Base-by-base conservation (phyloP, 768 basidiomycete genomes). In the Tulasnella sp. region DNA sequence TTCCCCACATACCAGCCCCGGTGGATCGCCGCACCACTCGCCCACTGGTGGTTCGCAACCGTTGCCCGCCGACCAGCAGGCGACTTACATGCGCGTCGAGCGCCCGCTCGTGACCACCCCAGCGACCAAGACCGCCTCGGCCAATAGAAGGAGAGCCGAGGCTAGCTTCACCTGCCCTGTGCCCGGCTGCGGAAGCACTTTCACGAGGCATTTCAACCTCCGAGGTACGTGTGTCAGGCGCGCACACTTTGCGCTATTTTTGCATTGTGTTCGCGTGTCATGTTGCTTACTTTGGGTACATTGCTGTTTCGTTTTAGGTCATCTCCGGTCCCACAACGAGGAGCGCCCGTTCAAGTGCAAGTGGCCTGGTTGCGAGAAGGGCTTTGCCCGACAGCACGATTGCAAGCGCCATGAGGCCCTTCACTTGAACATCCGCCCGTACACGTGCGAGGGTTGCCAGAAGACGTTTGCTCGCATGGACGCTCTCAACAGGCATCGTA, bases 321-420 rank as follows among this genome's bases (percentile, higher is more conserved):
- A 98, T 84, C 88, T 98, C 82, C 93, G 97, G 58, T 95, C 94
- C 19, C 97, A 98, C 83, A 96, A 94, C 80, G 96, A 97, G 85
- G 95, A 97, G 85, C 92, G 95, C 81, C 96, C 96, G 42, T 98
- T 96, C 88, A 91, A 93, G 85, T 98, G 96, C 86, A 92, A 94
- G 83, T 97, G 95, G 92, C 94, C 95, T 0, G 96, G 95, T 34
- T 98, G 96, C 83, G 92, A 92, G 38, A 97, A 98, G 86, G 95
- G 96, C 34, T 97, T 98, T 81, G 96, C 94, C 38, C 86, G 96
- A 78, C 95, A 97, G 84, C 97, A 98, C 83, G 97, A 99, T 84
- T 98, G 97, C 86, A 98, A 97, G 84, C 90, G 96, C 2, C 97
- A 99, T 83, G 97, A 98, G 85, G 93, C 96, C 82, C 88, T 99